A percentile compares a stretch with the other conserved stretches of the same genome.
These are phyloP conservation scores for Colletotrichum sp. DNA, from an alignment of 2,329 filamentous ascomycete species.

Conservation along the genomic window DNA sequence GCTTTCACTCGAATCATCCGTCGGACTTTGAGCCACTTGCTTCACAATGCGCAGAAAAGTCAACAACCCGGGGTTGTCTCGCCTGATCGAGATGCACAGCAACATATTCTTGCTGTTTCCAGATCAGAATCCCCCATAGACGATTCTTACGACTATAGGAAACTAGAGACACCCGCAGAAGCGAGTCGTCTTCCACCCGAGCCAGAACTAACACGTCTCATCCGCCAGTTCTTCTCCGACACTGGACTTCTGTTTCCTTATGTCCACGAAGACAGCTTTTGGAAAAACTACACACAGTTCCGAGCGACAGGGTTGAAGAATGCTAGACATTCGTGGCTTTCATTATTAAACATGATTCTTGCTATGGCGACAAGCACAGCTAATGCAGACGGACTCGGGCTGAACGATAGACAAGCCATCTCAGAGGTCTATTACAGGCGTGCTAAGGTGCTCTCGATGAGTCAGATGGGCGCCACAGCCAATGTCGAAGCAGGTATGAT, in stretches of 20 bases:
- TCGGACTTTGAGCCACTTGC: conserved; percentile 16
- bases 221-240: conserved; percentile 29
- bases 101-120: not conserved
- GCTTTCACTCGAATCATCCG: conserved; percentile 25
- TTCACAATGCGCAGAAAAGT: not conserved
- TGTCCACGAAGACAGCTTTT: conserved; percentile 29
- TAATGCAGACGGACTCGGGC: conserved; percentile 29
- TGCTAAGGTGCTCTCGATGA: conserved; percentile 46
- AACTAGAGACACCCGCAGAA: not conserved
- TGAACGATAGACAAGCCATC: conserved; percentile 38
- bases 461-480: conserved; percentile 41
- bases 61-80: not conserved
- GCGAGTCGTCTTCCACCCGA: conserved; percentile 22
- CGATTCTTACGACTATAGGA: not conserved
- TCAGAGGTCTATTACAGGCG: conserved; percentile 51
- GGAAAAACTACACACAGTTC: conserved; percentile 24
- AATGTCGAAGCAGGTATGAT: conserved; percentile 47
- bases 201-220: conserved; percentile 21
- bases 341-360: conserved; percentile 53
- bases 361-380: conserved; percentile 48
- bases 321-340: conserved; percentile 53
- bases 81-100: not conserved
- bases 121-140: conserved; percentile 1
- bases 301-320: conserved; percentile 27
- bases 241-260: conserved; percentile 34